phyloP scores from a whole-genome alignment of 805 yeast species.

The Nakazawaea ambrosiae region DNA sequence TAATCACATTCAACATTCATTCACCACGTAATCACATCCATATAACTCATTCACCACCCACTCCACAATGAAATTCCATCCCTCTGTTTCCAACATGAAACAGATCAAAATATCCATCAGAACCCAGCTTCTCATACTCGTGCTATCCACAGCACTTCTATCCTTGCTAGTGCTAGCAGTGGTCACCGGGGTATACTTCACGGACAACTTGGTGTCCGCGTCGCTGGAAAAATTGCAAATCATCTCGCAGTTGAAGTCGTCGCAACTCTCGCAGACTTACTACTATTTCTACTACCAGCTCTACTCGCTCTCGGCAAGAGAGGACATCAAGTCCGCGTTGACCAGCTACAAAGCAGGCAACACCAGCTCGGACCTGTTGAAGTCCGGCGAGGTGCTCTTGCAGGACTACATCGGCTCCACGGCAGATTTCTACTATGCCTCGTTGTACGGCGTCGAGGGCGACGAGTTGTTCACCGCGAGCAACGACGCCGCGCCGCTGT shows the following conservation, averaged over 20 bases:
- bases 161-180: conserved; percentile 69
- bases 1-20: no score
- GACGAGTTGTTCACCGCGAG: conserved; percentile 36
- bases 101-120: conserved; percentile 54
- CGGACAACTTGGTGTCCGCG: conserved; percentile 49
- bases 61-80: no score
- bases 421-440: conserved; percentile 54
- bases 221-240: conserved; percentile 69
- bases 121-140: conserved; percentile 68
- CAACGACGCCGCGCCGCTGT: conserved; percentile 22
- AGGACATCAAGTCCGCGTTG: conserved; percentile 52
- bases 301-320: conserved; percentile 55
- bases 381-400: conserved; percentile 36
- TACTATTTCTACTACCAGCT: conserved; percentile 62
- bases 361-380: conserved; percentile 42
- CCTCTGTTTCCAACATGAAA: no score
- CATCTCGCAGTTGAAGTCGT: conserved; percentile 73
- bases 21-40: no score
- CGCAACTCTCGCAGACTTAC: conserved; percentile 68
- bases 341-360: conserved; percentile 69
- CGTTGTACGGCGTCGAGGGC: conserved; percentile 58
- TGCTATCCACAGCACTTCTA: conserved; percentile 59
- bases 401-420: conserved; percentile 62
- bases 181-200: conserved; percentile 71
- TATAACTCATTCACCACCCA: no score